These are phyloP conservation scores for Saussurea involucrata DNA, from an alignment of 129 eudicot species.

Conservation along the genomic window DNA sequence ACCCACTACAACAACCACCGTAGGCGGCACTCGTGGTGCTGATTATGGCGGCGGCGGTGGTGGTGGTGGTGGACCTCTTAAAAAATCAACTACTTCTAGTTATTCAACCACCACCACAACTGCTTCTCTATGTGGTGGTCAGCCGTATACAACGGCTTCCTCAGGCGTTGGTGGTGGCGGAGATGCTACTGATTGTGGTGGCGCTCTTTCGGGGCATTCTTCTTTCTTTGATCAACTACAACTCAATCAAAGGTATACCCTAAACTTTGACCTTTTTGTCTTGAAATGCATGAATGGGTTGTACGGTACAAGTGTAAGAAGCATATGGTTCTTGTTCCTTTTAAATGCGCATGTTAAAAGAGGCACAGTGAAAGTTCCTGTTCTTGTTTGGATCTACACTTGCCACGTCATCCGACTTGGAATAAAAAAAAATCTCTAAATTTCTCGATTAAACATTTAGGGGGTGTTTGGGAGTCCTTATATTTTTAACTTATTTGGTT, in stretches of 20 bases:
- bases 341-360: constrained; percentile 16
- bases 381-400: constrained; percentile 8
- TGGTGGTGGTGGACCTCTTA: constrained; percentile 19
- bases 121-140: constrained; percentile 2
- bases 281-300: not conserved
- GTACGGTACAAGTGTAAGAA: not conserved
- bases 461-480: too few relatives aligned
- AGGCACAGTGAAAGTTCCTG: constrained; percentile 27
- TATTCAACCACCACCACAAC: not conserved
- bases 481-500: too few relatives aligned
- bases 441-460: too few relatives aligned
- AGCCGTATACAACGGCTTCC: constrained; percentile 16
- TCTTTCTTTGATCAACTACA: constrained; percentile 62
- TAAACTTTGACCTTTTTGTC: constrained; percentile 8
- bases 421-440: too few relatives aligned
- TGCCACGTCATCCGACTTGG: constrained; percentile 6
- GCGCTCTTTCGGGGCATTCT: constrained; percentile 40
- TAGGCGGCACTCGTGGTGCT: not conserved
- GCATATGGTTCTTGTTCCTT: not conserved
- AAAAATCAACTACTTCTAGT: not conserved
- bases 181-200: constrained; percentile 1
- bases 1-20: constrained; percentile 21
- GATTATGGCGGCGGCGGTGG: constrained; percentile 5
- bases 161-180: too few relatives aligned
- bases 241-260: constrained; percentile 44